These are phyloP conservation scores for Saksenaea oblongispora DNA, from an alignment of 371 early-diverging fungal species.

Conservation along the genomic window DNA sequence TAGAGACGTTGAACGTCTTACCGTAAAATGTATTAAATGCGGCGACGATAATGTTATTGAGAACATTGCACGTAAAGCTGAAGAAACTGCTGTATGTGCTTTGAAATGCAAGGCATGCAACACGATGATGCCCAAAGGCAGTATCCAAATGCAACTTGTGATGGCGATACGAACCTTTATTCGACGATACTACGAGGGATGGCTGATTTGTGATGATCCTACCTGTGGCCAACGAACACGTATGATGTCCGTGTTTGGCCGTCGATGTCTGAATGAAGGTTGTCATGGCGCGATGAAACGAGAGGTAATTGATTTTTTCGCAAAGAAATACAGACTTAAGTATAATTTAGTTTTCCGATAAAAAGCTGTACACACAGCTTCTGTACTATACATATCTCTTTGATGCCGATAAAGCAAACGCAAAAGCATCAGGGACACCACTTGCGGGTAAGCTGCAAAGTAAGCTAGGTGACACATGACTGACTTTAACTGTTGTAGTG, in stretches of 20 bases:
- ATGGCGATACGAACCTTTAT: constrained; percentile 67
- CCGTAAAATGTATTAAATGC: constrained; percentile 71
- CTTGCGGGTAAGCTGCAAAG: constrained; percentile 16
- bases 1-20: constrained; percentile 64
- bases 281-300: constrained; percentile 72
- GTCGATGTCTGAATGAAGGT: constrained; percentile 63
- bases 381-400: constrained; percentile 45
- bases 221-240: constrained; percentile 66
- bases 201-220: constrained; percentile 79
- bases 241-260: constrained; percentile 72
- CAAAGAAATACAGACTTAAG: constrained; percentile 48
- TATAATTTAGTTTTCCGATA: constrained; percentile 40
- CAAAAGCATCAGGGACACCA: constrained; percentile 15
- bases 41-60: constrained; percentile 47
- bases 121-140: constrained; percentile 25
- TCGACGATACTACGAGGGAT: constrained; percentile 68
- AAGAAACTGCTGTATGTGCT: constrained; percentile 33
- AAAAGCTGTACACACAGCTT: constrained; percentile 51
- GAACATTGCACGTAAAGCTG: constrained; percentile 52
- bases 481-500: constrained; percentile 14
- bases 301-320: constrained; percentile 46
- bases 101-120: constrained; percentile 68
- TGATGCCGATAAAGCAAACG: constrained; percentile 38
- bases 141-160: constrained; percentile 66
- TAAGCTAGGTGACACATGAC: not conserved